Conservation (phyloP, 2,329 filamentous ascomycete genomes). For the Verticillium nubilum region DNA sequence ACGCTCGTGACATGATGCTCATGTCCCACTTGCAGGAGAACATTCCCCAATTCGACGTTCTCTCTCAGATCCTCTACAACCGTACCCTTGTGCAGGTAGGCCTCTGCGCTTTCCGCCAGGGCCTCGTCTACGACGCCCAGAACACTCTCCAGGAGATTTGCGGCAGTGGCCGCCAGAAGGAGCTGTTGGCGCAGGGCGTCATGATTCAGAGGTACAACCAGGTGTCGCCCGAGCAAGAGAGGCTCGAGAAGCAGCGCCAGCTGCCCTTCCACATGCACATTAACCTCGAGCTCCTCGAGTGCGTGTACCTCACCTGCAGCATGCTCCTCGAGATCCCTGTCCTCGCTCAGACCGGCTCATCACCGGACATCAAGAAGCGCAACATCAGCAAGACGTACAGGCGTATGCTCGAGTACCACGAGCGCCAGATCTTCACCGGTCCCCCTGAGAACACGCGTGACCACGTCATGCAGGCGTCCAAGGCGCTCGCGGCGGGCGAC, state of each 20-base stretch:
- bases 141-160: conserved; percentile 98
- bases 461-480: conserved; percentile 98
- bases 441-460: conserved; percentile 98
- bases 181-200: conserved; percentile 93
- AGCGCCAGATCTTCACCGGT: conserved; percentile 97
- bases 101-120: conserved; percentile 95
- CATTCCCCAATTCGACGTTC: conserved; percentile 93
- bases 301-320: conserved; percentile 96
- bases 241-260: conserved; percentile 93
- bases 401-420: conserved; percentile 98
- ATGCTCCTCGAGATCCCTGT: conserved; percentile 99
- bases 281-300: conserved; percentile 96
- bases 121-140: conserved; percentile 94
- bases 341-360: conserved; percentile 92
- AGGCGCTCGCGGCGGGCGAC: conserved; percentile 91
- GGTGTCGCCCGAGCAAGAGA: conserved; percentile 95
- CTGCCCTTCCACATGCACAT: conserved; percentile 99
- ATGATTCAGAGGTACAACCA: conserved; percentile 97
- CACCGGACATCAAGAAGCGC: conserved; percentile 93
- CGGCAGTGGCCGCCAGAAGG: conserved; percentile 95
- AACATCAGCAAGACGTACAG: conserved; percentile 99
- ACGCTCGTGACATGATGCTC: conserved; percentile 96
- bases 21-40: conserved; percentile 99
- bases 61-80: conserved; percentile 98
- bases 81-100: conserved; percentile 95